These are phyloP conservation scores for Colletotrichum lindemuthianum DNA, from an alignment of 2,329 filamentous ascomycete species.

Conservation along the genomic window DNA sequence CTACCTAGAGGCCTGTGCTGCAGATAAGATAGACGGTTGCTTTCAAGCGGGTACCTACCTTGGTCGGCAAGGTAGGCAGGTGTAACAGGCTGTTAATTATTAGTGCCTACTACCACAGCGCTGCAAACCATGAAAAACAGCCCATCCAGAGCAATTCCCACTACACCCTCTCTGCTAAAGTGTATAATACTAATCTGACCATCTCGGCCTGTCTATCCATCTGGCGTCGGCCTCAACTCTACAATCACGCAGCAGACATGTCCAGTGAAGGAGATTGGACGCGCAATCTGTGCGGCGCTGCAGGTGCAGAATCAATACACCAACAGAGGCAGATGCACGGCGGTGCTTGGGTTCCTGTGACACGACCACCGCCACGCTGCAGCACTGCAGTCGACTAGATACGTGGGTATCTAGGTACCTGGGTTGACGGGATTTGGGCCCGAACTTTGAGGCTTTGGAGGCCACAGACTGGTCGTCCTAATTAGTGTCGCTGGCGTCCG, in stretches of 20 bases:
- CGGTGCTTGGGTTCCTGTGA: neutral
- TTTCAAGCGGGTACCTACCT: no score
- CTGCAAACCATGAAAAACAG: no score
- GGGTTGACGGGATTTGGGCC: neutral
- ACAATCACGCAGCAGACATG: neutral
- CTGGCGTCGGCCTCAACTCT: neutral
- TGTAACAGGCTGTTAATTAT: no score
- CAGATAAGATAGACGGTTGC: no score
- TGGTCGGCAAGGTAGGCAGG: no score
- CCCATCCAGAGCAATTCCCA: no score
- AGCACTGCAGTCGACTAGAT: neutral
- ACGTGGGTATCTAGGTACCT: no score
- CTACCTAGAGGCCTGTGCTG: neutral
- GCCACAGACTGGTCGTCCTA: neutral
- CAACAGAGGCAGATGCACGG: no score
- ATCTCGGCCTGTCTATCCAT: neutral
- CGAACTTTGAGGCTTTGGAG: neutral
- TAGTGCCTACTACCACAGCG: no score
- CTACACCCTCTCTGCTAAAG: no score
- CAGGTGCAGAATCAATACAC: neutral
- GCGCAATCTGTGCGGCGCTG: constrained; percentile 31
- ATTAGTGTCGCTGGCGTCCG: neutral
- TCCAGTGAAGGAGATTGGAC: constrained; percentile 15
- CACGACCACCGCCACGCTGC: constrained; percentile 1
- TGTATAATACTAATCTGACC: neutral